Evolutionary conservation across 768 basidiomycete genomes (phyloP).

Genomic region (Butyriboletus loyo): DNA sequence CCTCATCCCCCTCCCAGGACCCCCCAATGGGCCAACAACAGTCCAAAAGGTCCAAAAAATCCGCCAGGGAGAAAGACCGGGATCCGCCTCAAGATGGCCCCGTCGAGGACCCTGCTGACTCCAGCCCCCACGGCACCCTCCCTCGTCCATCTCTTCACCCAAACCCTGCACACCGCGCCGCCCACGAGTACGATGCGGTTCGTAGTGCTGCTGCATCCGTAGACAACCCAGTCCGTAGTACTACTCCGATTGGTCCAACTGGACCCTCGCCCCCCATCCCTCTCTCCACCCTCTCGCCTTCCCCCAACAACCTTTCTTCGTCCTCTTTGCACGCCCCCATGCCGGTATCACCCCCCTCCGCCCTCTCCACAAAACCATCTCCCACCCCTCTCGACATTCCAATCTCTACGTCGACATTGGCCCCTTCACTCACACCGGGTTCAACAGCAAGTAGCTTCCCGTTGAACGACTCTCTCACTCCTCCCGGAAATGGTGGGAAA

Average conservation of each 20-base stretch:
- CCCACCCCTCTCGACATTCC: constrained; percentile 74
- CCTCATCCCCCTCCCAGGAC: constrained; percentile 34
- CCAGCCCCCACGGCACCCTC: constrained; percentile 39
- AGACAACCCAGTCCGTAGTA: constrained; percentile 31
- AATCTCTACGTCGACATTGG: constrained; percentile 57
- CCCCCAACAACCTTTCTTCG: constrained; percentile 38
- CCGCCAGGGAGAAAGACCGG: constrained; percentile 65
- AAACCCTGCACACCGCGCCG: constrained; percentile 40
- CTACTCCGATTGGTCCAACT: constrained; percentile 40
- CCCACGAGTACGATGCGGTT: constrained; percentile 33
- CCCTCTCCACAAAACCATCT: constrained; percentile 36
- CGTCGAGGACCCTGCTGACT: constrained; percentile 38
- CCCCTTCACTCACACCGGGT: constrained; percentile 47
- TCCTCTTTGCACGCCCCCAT: constrained; percentile 35
- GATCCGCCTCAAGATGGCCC: constrained; percentile 43
- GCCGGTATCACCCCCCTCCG: constrained; percentile 9
- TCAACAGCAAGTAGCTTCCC: constrained; percentile 43
- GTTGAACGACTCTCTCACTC: constrained; percentile 34
- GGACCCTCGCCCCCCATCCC: constrained; percentile 28
- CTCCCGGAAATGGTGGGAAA: constrained; percentile 43
- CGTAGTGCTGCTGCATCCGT: constrained; percentile 33
- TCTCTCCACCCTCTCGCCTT: constrained; percentile 38
- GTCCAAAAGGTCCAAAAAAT: constrained; percentile 78
- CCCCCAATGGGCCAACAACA: constrained; percentile 78
- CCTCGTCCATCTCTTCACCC: constrained; percentile 44